Evolutionary conservation across 2,329 filamentous ascomycete genomes (phyloP), one percentile per base, ranked within the genome.

Genomic region (Trichophyton benhamiae): DNA sequence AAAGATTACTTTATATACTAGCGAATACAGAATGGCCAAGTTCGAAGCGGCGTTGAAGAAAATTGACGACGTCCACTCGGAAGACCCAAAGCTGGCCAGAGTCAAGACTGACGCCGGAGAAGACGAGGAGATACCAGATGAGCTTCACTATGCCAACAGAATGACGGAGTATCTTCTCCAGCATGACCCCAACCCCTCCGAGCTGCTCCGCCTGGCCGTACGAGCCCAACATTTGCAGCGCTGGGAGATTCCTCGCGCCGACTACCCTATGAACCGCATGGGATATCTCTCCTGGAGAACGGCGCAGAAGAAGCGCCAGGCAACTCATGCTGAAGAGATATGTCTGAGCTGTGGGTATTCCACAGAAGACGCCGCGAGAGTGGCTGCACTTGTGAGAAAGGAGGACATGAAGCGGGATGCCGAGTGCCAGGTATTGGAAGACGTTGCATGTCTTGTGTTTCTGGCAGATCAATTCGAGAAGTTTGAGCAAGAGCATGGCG

Each of bases 361-460:
- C 0, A 69, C 69, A 0, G 80, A 79, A 5, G 83, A 87, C 49
- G 78, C 83, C 5, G 79, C 78, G 61, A 78, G 85, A 38, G 83
- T 92, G 0, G 87, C 82, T 1, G 79, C 81, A n/a, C 75, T 94
- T 72, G 86, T 95, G 60, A 80, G 87, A 64, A 95, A 95, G 75
- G 88, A 94, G 71, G 84, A 85, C 61, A 75, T 95, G 66, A 75
- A 77, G 60, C 71, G 69, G 58, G 69, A 74, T 57, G 68, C 67
- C 25, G 77, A 79, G 62, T 85, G 86, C 60, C 87, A 92, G 77
- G 80, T 83, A 5, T 78, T 95, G 64, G 90, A 95, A 76, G 90
- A 95, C 75, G 87, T 90, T 53, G 90, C 90, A 2, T 95, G 89
- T 70, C 75, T 95, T 61, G 89, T 95, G 30, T 95, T 95, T 71